These are phyloP conservation scores for Omphalea diandra DNA, from an alignment of 441 rosid genomes.

Conservation along the genomic window DNA sequence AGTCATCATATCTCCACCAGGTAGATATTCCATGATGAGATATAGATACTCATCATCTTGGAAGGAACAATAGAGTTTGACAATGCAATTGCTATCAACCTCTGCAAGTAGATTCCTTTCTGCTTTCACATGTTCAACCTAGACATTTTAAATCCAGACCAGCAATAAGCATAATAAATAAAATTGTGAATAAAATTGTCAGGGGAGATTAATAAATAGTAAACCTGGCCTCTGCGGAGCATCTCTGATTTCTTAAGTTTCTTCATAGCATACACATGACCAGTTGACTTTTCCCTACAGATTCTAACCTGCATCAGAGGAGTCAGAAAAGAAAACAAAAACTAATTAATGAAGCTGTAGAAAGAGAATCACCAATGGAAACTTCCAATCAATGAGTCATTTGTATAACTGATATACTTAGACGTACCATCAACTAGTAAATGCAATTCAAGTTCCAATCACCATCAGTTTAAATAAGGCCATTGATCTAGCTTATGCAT, in stretches of 20 bases:
- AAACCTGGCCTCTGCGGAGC: slow-evolving; percentile 97
- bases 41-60: slow-evolving; percentile 93
- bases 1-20: slow-evolving; percentile 99
- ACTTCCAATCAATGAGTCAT: neutral
- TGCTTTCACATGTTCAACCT: slow-evolving; percentile 99
- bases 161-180: slow-evolving; percentile 17
- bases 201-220: slow-evolving; percentile 6
- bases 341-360: neutral
- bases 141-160: slow-evolving; percentile 28
- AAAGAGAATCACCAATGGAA: neutral
- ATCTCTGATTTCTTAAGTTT: slow-evolving; percentile 97
- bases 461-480: neutral
- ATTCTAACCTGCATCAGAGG: slow-evolving; percentile 63
- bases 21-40: slow-evolving; percentile 94
- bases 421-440: neutral
- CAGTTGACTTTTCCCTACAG: slow-evolving; percentile 80
- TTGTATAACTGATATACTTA: neutral
- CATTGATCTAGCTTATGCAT: neutral
- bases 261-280: slow-evolving; percentile 94
- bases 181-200: slow-evolving; percentile 7
- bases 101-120: slow-evolving; percentile 97
- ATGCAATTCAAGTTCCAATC: neutral
- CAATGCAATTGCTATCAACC: slow-evolving; percentile 97
- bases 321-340: neutral
- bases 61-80: slow-evolving; percentile 89